Evolutionary conservation across 306 rosid species (phyloP).

Genomic region (Sphenostylis stenocarpa): DNA sequence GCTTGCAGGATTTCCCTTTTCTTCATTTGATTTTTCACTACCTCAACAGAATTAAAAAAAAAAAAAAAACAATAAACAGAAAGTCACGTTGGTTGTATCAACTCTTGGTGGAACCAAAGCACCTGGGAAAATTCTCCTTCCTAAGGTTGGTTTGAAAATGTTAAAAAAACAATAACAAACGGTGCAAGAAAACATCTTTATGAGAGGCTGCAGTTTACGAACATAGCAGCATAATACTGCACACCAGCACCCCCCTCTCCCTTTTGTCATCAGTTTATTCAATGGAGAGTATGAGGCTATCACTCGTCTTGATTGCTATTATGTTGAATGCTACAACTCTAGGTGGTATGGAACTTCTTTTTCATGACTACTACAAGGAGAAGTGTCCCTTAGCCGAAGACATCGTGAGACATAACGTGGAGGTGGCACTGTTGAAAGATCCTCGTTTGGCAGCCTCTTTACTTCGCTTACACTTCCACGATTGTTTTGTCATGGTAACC

Average conservation of each 20-base stretch:
- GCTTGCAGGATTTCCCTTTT: too few relatives aligned
- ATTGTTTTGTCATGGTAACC: conserved; percentile 83
- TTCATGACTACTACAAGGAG: conserved; percentile 64
- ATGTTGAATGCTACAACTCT: conserved; percentile 33
- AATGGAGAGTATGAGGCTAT: conserved; percentile 38
- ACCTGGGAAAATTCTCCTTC: conserved; percentile 35
- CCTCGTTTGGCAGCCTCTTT: conserved; percentile 87
- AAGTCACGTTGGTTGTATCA: conserved; percentile 75
- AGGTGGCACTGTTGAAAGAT: conserved; percentile 57
- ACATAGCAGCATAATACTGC: neutral
- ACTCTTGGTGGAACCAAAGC: conserved; percentile 42
- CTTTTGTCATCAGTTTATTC: conserved; percentile 28
- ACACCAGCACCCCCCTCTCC: neutral
- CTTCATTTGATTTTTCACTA: too few relatives aligned
- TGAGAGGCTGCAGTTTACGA: neutral
- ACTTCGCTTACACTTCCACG: conserved; percentile 92
- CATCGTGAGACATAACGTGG: conserved; percentile 62
- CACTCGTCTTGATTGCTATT: conserved; percentile 30
- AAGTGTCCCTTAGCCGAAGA: conserved; percentile 71
- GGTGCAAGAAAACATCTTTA: conserved; percentile 30
- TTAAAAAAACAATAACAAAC: conserved; percentile 14
- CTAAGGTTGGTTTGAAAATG: conserved; percentile 57
- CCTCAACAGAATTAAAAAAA: neutral
- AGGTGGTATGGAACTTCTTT: conserved; percentile 45
- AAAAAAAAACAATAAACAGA: neutral